These are phyloP conservation scores for Cytospora piceicola DNA, from an alignment of 2,329 filamentous ascomycete species.

Conservation along the genomic window DNA sequence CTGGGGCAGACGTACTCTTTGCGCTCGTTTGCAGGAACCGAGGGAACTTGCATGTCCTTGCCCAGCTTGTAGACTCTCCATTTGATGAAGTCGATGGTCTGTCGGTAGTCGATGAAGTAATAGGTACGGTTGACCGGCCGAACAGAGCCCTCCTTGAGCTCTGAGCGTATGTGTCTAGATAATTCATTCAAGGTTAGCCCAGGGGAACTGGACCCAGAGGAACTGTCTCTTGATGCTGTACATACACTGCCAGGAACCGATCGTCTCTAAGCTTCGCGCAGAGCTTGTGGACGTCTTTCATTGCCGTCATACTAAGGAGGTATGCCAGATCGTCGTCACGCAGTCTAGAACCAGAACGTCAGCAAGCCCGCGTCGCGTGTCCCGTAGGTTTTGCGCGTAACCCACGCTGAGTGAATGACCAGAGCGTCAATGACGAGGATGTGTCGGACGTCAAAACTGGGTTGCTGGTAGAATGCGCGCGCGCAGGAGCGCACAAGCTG, in stretches of 20 bases:
- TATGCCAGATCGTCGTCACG: constrained; percentile 87
- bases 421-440: constrained; percentile 86
- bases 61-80: constrained; percentile 89
- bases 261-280: constrained; percentile 85
- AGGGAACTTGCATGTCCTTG: constrained; percentile 83
- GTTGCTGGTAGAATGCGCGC: constrained; percentile 65
- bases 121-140: constrained; percentile 86
- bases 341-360: constrained; percentile 68
- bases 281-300: constrained; percentile 86
- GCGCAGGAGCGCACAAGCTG: constrained; percentile 84
- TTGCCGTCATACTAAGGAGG: constrained; percentile 81
- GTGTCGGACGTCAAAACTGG: constrained; percentile 74
- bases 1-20: constrained; percentile 87
- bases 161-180: constrained; percentile 70
- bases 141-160: constrained; percentile 78
- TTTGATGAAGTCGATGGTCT: constrained; percentile 94
- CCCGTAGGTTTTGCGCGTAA: constrained; percentile 68
- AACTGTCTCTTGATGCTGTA: constrained; percentile 31
- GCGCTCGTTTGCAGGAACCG: constrained; percentile 78
- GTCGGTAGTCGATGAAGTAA: constrained; percentile 95
- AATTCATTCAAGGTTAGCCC: constrained; percentile 23
- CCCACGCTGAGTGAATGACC: constrained; percentile 79
- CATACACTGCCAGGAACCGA: constrained; percentile 80
- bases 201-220: not conserved
- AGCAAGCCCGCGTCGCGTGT: constrained; percentile 78